These are phyloP conservation scores for Botrytis porri DNA, from an alignment of 2,329 filamentous ascomycete genomes.

Conservation along the genomic window DNA sequence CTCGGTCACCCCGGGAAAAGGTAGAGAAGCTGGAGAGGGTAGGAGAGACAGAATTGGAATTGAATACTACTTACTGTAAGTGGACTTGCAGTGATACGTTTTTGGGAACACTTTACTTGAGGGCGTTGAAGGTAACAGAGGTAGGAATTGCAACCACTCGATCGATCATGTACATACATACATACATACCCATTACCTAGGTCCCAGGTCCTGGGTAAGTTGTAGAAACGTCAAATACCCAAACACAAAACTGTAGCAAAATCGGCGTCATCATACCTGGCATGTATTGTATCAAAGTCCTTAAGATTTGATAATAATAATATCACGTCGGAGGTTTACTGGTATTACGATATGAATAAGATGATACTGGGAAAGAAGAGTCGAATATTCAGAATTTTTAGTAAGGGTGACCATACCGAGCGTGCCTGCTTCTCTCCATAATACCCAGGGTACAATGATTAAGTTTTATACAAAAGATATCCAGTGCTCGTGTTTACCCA, in stretches of 20 bases:
- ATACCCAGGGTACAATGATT: background rate
- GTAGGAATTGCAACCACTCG: background rate
- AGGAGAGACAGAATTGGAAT: background rate
- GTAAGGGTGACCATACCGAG: background rate
- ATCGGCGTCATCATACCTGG: background rate
- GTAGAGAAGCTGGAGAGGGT: background rate
- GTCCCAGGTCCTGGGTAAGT: background rate
- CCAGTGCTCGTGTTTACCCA: background rate
- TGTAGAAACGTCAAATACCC: background rate
- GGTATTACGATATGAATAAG: background rate
- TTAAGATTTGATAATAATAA: background rate
- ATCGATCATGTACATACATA: background rate
- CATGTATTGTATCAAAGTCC: background rate
- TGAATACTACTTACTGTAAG: background rate
- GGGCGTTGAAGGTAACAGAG: background rate
- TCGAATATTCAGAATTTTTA: background rate
- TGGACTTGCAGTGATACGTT: background rate
- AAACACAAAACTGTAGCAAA: background rate
- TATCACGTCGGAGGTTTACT: background rate
- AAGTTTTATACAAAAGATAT: background rate
- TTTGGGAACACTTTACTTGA: background rate
- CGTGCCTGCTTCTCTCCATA: background rate
- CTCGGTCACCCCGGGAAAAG: slow-evolving; percentile 9
- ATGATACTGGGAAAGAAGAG: background rate
- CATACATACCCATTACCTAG: background rate